Conservation (phyloP, 352 stramenopile genomes). For the Thraustotheca clavata region DNA sequence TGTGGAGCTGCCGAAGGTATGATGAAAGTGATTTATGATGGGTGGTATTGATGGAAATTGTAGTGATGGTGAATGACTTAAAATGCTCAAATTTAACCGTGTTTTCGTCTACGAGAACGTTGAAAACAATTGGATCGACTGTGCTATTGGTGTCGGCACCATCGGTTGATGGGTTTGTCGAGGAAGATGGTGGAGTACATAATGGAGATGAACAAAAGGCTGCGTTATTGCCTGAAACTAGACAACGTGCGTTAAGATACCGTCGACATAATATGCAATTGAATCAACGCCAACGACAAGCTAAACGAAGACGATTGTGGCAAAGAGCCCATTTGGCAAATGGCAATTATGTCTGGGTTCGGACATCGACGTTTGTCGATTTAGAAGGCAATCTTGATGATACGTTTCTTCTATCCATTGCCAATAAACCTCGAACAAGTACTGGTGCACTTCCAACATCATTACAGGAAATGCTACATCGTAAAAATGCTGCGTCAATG, state of each 20-base stretch:
- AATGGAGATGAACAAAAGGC: slow-evolving; percentile 23
- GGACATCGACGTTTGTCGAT: slow-evolving; percentile 33
- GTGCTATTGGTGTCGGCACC: not conserved
- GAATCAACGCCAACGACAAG: slow-evolving; percentile 52
- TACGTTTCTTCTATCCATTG: slow-evolving; percentile 29
- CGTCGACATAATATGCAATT: slow-evolving; percentile 60
- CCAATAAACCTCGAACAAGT: slow-evolving; percentile 28
- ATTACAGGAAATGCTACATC: slow-evolving; percentile 49
- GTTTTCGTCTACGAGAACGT: not conserved
- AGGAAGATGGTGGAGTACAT: slow-evolving; percentile 12
- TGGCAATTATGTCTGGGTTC: slow-evolving; percentile 55
- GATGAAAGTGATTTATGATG: not conserved
- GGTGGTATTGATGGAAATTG: not conserved
- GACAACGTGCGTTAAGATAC: slow-evolving; percentile 50
- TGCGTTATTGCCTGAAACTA: slow-evolving; percentile 8
- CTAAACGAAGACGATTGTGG: slow-evolving; percentile 42
- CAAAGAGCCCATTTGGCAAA: slow-evolving; percentile 48
- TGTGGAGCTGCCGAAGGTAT: slow-evolving; percentile 52
- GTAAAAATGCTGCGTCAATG: slow-evolving; percentile 67
- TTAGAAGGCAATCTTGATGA: slow-evolving; percentile 24
- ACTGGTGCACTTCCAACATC: slow-evolving; percentile 26
- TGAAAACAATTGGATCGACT: slow-evolving; percentile 1
- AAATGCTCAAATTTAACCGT: not conserved
- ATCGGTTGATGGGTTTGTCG: slow-evolving; percentile 10
- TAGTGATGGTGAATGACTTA: slow-evolving; percentile 7